These are phyloP conservation scores for Diplodia mutila DNA, from an alignment of 2,329 filamentous ascomycete genomes.

Conservation along the genomic window DNA sequence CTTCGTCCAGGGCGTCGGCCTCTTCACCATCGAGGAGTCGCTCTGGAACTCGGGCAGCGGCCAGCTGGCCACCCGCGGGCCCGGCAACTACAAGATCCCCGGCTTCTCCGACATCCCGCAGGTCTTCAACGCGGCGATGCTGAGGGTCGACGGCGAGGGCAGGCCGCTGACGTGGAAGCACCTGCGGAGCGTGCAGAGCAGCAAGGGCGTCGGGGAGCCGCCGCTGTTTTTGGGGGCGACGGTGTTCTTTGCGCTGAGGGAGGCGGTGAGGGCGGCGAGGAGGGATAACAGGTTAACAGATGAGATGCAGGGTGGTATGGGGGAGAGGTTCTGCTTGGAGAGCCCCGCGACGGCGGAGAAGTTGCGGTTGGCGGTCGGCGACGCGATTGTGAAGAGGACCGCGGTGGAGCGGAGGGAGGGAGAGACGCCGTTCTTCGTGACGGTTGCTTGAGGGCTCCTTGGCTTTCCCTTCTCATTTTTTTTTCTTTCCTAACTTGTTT, in stretches of 20 bases:
- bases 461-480: neutral
- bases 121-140: conserved; percentile 76
- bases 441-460: conserved; percentile 21
- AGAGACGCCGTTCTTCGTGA: conserved; percentile 76
- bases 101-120: conserved; percentile 88
- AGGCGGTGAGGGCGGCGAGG: conserved; percentile 76
- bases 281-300: conserved; percentile 53
- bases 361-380: conserved; percentile 75
- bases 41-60: conserved; percentile 65
- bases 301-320: conserved; percentile 32
- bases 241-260: conserved; percentile 85
- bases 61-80: conserved; percentile 65
- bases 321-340: conserved; percentile 65
- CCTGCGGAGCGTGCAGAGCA: conserved; percentile 79
- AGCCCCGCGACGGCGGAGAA: conserved; percentile 83
- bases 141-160: conserved; percentile 65
- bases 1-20: conserved; percentile 76
- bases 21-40: conserved; percentile 77
- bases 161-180: conserved; percentile 73
- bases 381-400: conserved; percentile 74
- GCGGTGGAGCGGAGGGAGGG: conserved; percentile 70
- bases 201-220: conserved; percentile 74
- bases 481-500: no score
- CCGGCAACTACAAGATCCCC: conserved; percentile 81
- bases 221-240: conserved; percentile 77